Conservation (phyloP, 257 asterid species). For the Solanum lignicaule region DNA sequence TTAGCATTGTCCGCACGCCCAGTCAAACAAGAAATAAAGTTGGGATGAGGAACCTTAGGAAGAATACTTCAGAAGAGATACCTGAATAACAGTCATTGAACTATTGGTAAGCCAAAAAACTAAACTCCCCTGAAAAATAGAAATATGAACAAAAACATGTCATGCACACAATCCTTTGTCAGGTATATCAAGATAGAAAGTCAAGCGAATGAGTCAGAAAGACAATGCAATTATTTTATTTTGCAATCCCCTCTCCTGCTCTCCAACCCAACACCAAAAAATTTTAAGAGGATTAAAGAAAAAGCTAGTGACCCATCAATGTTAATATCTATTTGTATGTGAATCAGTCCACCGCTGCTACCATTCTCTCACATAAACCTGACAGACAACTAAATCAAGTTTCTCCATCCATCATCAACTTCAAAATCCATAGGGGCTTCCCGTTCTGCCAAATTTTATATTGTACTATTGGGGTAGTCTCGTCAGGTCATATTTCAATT, state of each 20-base stretch:
- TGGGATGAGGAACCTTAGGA: not conserved
- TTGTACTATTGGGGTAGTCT: not conserved
- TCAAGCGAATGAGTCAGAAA: not conserved
- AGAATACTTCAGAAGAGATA: conserved; percentile 4
- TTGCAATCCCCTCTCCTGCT: not conserved
- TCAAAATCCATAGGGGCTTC: not conserved
- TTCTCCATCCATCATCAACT: not conserved
- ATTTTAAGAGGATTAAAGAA: not conserved
- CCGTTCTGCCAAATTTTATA: not conserved
- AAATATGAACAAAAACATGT: not conserved
- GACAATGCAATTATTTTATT: not conserved
- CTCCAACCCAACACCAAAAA: not conserved
- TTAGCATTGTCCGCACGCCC: not conserved
- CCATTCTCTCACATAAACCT: not conserved
- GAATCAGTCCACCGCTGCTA: not conserved
- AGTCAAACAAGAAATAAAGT: not conserved
- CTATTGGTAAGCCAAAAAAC: conserved; percentile 82
- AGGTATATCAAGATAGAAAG: not conserved
- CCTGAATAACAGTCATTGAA: conserved; percentile 58
- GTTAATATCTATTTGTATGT: not conserved
- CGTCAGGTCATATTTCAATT: not conserved
- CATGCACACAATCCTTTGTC: not conserved
- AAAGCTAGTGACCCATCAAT: not conserved
- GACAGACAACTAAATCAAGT: not conserved
- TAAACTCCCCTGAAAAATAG: conserved; percentile 73